Percentiles rank a stretch among this genome's conserved stretches.
These are phyloP conservation scores for Carex sylvatica DNA, from an alignment of 202 grass and related monocot species.

Conservation along the genomic window DNA sequence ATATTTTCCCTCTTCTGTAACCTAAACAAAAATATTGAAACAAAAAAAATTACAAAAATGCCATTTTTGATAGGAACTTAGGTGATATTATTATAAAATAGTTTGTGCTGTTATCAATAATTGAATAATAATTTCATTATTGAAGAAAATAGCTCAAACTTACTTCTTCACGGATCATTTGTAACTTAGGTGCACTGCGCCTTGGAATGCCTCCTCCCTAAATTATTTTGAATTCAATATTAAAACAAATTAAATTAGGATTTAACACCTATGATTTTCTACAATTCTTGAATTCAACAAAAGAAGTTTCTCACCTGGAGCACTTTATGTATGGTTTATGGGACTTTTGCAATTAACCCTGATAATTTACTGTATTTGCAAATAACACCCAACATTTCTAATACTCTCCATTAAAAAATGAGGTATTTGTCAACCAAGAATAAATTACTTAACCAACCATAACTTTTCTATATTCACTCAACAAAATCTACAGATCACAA, in stretches of 20 bases:
- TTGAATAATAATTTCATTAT: conserved; percentile 5
- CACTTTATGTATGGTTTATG: not conserved
- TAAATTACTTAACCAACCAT: not conserved
- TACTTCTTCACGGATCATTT: conserved; percentile 87
- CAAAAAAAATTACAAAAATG: conserved; percentile 9
- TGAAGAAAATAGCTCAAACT: conserved; percentile 17
- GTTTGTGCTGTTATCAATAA: not conserved
- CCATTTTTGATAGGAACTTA: not conserved
- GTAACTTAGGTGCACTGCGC: conserved; percentile 80
- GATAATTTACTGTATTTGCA: not conserved
- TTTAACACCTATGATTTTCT: not conserved
- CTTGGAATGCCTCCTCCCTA: conserved; percentile 85
- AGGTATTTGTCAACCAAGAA: not conserved
- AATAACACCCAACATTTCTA: not conserved
- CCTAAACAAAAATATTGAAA: conserved; percentile 46
- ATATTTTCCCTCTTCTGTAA: conserved; percentile 78
- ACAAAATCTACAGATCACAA: not conserved
- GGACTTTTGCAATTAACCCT: not conserved
- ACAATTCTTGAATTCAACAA: not conserved
- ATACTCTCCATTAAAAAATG: not conserved
- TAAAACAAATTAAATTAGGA: conserved; percentile 16
- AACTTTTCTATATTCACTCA: not conserved
- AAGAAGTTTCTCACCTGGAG: not conserved
- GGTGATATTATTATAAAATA: not conserved
- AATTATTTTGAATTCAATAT: conserved; percentile 22